Evolutionary conservation across 2,329 filamentous ascomycete species (phyloP), one percentile per base, ranked within the genome.

Genomic region (Aureobasidium sp.): DNA sequence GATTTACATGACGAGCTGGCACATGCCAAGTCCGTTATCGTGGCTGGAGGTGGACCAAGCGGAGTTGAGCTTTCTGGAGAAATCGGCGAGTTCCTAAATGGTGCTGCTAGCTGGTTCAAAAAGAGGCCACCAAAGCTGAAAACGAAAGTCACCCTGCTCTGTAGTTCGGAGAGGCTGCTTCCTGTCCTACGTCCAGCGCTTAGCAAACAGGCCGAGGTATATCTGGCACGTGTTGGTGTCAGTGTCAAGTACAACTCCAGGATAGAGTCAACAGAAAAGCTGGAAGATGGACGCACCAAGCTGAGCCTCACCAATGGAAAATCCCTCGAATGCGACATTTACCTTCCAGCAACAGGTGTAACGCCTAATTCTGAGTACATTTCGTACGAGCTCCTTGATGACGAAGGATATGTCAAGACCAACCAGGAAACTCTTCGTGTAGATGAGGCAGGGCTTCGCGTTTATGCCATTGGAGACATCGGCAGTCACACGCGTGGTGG

Each of bases 291-390:
- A 29, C 73, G 72, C 49, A 78, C 75, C 62, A 73, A 74, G 4
- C 65, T 81, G 25, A 66, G 67, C 3, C 68, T 82, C 19, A 71
- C 69, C 62, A 77, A 79, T 61, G 81, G 81, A 43, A 71, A 76
- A 47, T 73, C 69, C 2, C 64, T 80, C 40, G 72, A 73, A 1
- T 74, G 77, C 2, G 81, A 84, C 64, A 63, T 81, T 25, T 83
- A 80, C 66, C 77, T 84, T 60, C 75, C 77, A 3, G 79, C 79
- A 0, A 75, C 75, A 15, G 82, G 82, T 29, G 77, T 77, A 13
- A 66, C 70, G 8, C 81, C 81, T 0, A 84, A 82, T 69, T 79
- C 76, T 21, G 72, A 71, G 9, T 84, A 77, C 67, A 70, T 85
- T 1, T 80, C 81, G 0, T 55, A 66, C 4, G 66, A 72, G 7